Percentiles rank a stretch among this genome's conserved stretches.
Evolutionary conservation across 371 early-diverging fungal genomes (phyloP).

Genomic region (Mortierella sp.): DNA sequence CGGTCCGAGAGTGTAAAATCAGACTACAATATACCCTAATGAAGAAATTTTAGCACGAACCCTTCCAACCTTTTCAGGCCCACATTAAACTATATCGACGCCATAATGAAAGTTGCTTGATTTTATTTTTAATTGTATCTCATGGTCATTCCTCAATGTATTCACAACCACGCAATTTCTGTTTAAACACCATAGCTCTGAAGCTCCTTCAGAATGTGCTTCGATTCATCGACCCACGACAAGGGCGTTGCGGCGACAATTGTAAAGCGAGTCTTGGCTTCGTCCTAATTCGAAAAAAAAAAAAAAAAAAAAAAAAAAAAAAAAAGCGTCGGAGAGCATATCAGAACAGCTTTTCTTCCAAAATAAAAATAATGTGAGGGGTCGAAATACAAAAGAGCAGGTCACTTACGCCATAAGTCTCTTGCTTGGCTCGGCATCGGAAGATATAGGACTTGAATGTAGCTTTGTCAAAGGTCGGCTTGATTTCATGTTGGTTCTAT

Average conservation of each 20-base stretch:
- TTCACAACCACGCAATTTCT: background rate
- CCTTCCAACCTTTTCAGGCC: background rate
- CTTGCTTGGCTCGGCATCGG: conserved; percentile 84
- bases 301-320: too few relatives aligned
- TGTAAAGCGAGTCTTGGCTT: conserved; percentile 65
- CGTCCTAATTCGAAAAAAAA: conserved; percentile 66
- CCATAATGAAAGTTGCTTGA: background rate
- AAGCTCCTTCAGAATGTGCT: conserved; percentile 63
- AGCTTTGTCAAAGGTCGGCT: conserved; percentile 58
- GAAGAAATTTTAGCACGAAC: background rate
- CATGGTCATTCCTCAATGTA: background rate
- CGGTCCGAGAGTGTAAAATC: background rate
- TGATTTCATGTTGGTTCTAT: conserved; percentile 30
- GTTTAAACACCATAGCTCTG: conserved; percentile 54
- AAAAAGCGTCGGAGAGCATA: background rate
- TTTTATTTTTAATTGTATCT: background rate
- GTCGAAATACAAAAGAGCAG: background rate
- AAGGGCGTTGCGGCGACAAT: conserved; percentile 66
- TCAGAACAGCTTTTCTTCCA: background rate
- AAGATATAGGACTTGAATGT: conserved; percentile 78
- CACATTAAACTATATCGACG: background rate
- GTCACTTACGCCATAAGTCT: conserved; percentile 81
- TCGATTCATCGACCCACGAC: conserved; percentile 71
- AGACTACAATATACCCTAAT: background rate
- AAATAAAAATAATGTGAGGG: background rate